Evolutionary conservation across 768 basidiomycete species (phyloP).

Genomic region (Mycena galericulata): DNA sequence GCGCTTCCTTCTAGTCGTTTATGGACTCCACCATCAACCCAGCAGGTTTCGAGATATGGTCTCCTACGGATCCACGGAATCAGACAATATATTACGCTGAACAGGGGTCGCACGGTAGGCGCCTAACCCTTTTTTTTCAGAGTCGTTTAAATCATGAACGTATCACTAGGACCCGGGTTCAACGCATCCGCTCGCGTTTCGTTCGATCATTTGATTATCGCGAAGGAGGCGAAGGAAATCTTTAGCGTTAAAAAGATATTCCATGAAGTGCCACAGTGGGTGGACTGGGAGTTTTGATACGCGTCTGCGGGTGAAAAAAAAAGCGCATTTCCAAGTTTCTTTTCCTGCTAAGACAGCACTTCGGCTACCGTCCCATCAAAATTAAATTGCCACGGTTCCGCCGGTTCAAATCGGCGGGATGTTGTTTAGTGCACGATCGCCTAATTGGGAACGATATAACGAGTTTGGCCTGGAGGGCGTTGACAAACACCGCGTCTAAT

Average conservation of each 20-base stretch:
- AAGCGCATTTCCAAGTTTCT: too few relatives aligned
- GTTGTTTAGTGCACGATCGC: too few relatives aligned
- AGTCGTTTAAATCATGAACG: background rate
- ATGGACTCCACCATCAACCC: slow-evolving; percentile 57
- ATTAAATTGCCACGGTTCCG: too few relatives aligned
- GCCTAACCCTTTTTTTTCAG: background rate
- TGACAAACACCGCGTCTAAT: too few relatives aligned
- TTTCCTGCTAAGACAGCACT: too few relatives aligned
- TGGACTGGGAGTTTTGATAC: slow-evolving; percentile 48
- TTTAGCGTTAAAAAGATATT: slow-evolving; percentile 53
- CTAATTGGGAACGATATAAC: too few relatives aligned
- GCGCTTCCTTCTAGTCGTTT: slow-evolving; percentile 18
- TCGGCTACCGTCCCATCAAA: too few relatives aligned
- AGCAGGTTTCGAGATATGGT: slow-evolving; percentile 41
- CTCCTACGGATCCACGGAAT: slow-evolving; percentile 30
- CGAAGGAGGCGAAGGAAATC: slow-evolving; percentile 36
- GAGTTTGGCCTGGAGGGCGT: too few relatives aligned
- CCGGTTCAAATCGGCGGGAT: too few relatives aligned
- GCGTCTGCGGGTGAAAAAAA: too few relatives aligned
- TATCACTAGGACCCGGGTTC: slow-evolving; percentile 51
- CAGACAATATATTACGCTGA: slow-evolving; percentile 55
- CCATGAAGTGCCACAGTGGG: slow-evolving; percentile 49
- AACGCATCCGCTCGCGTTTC: slow-evolving; percentile 43
- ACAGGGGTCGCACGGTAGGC: slow-evolving; percentile 49
- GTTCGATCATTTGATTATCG: slow-evolving; percentile 49